Percentiles rank a stretch among this genome's conserved stretches.
Evolutionary conservation across 2,329 filamentous ascomycete species (phyloP).

Genomic region (Colletotrichum cordylinicola): DNA sequence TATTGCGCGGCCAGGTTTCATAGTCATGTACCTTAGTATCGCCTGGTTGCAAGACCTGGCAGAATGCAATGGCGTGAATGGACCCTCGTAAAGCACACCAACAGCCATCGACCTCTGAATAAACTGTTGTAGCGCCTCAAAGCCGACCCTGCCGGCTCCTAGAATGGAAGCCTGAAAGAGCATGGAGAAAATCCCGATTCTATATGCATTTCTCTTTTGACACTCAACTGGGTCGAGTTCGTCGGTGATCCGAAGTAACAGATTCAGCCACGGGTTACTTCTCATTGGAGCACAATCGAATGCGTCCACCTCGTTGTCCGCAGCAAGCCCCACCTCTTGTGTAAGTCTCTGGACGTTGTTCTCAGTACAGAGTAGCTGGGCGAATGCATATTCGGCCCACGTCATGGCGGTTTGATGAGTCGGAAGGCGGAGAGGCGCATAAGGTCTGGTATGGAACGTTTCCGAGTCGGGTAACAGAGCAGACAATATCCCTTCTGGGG

Average conservation of each 20-base stretch:
- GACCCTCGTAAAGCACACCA: neutral
- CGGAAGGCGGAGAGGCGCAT: neutral
- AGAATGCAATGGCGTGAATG: slow-evolving; percentile 22
- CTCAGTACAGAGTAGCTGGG: neutral
- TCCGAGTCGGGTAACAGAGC: neutral
- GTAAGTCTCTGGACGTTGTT: neutral
- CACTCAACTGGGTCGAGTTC: neutral
- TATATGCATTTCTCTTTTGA: neutral
- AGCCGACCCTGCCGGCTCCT: neutral
- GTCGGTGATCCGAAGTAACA: neutral
- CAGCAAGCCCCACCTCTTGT: neutral
- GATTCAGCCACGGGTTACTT: neutral
- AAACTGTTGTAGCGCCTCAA: neutral
- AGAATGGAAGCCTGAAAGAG: neutral
- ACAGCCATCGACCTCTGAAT: neutral
- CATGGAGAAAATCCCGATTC: neutral
- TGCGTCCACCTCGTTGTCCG: neutral
- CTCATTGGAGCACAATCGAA: neutral
- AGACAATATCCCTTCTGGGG: neutral
- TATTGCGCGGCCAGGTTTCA: neutral
- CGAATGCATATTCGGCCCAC: neutral
- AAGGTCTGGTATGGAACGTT: neutral
- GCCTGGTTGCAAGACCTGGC: slow-evolving; percentile 23
- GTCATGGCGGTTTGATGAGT: neutral
- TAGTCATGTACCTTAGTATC: neutral